A percentile compares a stretch with the other conserved stretches of the same genome.
These are phyloP conservation scores for Parafenestella ontariensis DNA, from an alignment of 2,329 filamentous ascomycete species.

Conservation along the genomic window DNA sequence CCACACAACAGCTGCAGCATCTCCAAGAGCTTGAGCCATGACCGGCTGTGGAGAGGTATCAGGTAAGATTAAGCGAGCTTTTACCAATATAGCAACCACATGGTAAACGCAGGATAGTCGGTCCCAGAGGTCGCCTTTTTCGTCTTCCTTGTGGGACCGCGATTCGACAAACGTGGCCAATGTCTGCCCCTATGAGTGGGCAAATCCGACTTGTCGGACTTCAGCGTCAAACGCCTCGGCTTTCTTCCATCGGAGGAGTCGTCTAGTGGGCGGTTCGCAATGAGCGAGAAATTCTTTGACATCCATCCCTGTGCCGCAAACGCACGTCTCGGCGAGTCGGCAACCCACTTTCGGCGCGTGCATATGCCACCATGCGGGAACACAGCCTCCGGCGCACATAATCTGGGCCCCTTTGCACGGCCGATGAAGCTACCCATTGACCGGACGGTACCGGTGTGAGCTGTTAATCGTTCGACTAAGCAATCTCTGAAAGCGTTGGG, in stretches of 20 bases:
- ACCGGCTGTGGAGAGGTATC: neutral
- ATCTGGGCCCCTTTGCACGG: conserved; percentile 14
- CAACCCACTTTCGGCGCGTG: conserved; percentile 20
- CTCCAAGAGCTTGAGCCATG: neutral
- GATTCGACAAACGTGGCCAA: neutral
- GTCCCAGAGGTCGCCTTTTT: neutral
- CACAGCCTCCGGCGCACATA: conserved; percentile 14
- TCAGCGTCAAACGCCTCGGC: neutral
- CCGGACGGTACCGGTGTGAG: conserved; percentile 28
- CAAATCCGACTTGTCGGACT: neutral
- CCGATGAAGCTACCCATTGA: conserved; percentile 18
- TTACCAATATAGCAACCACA: neutral
- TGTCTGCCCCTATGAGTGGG: no score
- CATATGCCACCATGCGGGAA: conserved; percentile 21
- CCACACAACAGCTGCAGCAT: neutral
- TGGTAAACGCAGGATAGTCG: neutral
- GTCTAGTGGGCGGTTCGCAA: neutral
- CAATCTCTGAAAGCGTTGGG: conserved; percentile 8
- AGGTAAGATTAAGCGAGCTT: neutral
- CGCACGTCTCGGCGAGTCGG: conserved; percentile 21
- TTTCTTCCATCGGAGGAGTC: neutral
- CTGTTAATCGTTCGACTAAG: conserved; percentile 36
- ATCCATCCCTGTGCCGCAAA: conserved; percentile 14
- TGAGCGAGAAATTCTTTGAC: conserved; percentile 3
- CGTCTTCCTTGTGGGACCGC: neutral